These are phyloP conservation scores for Ophiobolus disseminans DNA, from an alignment of 2,329 filamentous ascomycete species.

Conservation along the genomic window DNA sequence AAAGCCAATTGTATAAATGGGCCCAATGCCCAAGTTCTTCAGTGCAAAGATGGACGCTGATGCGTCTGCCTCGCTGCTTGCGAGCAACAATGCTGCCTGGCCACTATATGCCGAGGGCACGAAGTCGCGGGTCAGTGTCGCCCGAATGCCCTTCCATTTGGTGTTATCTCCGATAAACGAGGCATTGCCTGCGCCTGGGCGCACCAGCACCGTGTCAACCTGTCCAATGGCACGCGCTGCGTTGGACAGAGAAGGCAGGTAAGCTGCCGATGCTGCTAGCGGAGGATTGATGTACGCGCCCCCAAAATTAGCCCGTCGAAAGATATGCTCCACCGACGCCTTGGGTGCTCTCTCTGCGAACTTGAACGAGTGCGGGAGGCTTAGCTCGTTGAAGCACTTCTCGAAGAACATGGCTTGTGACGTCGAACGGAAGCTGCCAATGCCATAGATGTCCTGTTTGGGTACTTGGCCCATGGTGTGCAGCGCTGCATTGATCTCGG, in stretches of 20 bases:
- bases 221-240: slow-evolving; percentile 80
- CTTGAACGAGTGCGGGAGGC: slow-evolving; percentile 82
- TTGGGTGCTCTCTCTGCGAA: slow-evolving; percentile 74
- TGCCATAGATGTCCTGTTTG: slow-evolving; percentile 80
- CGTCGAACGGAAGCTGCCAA: slow-evolving; percentile 74
- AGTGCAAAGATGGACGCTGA: slow-evolving; percentile 81
- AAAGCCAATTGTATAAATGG: slow-evolving; percentile 86
- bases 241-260: slow-evolving; percentile 73
- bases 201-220: slow-evolving; percentile 80
- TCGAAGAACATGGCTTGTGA: slow-evolving; percentile 86
- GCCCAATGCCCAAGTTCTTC: slow-evolving; percentile 75
- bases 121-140: slow-evolving; percentile 80
- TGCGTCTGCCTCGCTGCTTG: slow-evolving; percentile 75
- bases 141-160: slow-evolving; percentile 83
- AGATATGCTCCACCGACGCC: slow-evolving; percentile 73
- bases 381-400: slow-evolving; percentile 67
- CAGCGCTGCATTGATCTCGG: slow-evolving; percentile 82
- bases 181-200: slow-evolving; percentile 49
- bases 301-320: slow-evolving; percentile 77
- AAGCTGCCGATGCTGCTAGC: slow-evolving; percentile 60
- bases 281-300: slow-evolving; percentile 83
- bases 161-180: slow-evolving; percentile 79
- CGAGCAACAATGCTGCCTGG: slow-evolving; percentile 77
- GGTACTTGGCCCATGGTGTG: slow-evolving; percentile 81
- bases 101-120: slow-evolving; percentile 82